Percentiles rank a stretch among this genome's conserved stretches.
Conservation (phyloP, 164 flowering plant species). For the Paratinospora sagittata region DNA sequence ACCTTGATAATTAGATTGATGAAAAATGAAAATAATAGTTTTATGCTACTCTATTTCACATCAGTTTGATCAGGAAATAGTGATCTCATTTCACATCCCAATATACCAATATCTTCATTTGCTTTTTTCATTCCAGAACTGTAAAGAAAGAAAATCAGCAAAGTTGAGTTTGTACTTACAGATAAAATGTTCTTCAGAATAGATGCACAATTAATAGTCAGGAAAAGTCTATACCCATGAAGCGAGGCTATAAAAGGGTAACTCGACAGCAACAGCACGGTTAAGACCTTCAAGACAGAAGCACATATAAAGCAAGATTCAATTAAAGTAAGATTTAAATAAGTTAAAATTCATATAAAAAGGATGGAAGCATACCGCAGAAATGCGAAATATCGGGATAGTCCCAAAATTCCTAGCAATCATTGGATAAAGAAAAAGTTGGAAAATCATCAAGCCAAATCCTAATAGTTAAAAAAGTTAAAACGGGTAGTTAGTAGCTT, state of each 20-base stretch:
- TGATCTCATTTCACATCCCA: neutral
- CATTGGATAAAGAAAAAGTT: constrained; percentile 40
- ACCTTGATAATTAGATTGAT: too few species aligned
- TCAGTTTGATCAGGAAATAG: too few species aligned
- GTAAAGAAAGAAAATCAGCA: too few species aligned
- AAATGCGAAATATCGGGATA: constrained; percentile 36
- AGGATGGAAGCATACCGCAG: constrained; percentile 34
- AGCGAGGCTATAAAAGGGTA: constrained; percentile 53
- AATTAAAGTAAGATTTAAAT: neutral
- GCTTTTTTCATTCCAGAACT: too few species aligned
- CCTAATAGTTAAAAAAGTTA: constrained; percentile 32
- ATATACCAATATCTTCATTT: neutral
- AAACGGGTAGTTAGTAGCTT: neutral
- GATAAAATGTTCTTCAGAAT: constrained; percentile 46
- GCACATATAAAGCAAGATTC: neutral
- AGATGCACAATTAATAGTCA: constrained; percentile 47
- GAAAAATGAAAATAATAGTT: too few species aligned
- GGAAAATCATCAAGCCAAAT: constrained; percentile 44
- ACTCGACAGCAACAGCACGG: constrained; percentile 47
- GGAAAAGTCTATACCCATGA: constrained; percentile 38
- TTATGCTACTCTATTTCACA: too few species aligned
- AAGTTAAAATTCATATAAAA: neutral
- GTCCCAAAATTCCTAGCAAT: constrained; percentile 42
- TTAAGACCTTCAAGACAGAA: constrained; percentile 33
- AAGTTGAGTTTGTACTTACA: constrained; percentile 32